Evolutionary conservation across 164 flowering plant species (phyloP).

Genomic region (Vitis cinerea): DNA sequence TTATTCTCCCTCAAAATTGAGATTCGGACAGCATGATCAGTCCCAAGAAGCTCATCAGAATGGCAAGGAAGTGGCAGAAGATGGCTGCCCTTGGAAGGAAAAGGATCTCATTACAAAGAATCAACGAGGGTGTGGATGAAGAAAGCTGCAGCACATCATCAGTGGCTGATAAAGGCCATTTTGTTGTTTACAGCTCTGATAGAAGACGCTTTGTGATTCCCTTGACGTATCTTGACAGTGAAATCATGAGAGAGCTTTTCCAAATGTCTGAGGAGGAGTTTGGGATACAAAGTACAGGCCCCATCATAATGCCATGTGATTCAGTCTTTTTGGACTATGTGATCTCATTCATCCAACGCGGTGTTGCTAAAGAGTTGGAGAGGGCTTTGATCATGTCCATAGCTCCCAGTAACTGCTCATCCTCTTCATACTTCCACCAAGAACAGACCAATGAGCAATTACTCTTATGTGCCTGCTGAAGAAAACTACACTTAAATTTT

Average conservation of each 20-base stretch:
- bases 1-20: too few relatives aligned
- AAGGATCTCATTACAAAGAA: constrained; percentile 13
- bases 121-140: background rate
- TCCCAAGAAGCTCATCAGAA: constrained; percentile 24
- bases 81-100: constrained; percentile 9
- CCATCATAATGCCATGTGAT: constrained; percentile 5
- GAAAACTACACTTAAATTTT: too few relatives aligned
- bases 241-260: constrained; percentile 8
- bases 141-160: background rate
- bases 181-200: constrained; percentile 2
- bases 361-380: constrained; percentile 10
- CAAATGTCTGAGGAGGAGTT: constrained; percentile 11
- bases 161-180: constrained; percentile 5
- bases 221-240: background rate
- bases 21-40: constrained; percentile 18
- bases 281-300: constrained; percentile 3
- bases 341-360: constrained; percentile 1
- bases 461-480: too few relatives aligned
- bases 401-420: background rate
- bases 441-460: too few relatives aligned
- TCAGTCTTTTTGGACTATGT: constrained; percentile 2
- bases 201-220: constrained; percentile 1
- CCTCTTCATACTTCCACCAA: background rate
- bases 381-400: constrained; percentile 7
- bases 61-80: constrained; percentile 28